Conservation (phyloP, 164 flowering plant species). For the Brasenia schreberi region DNA sequence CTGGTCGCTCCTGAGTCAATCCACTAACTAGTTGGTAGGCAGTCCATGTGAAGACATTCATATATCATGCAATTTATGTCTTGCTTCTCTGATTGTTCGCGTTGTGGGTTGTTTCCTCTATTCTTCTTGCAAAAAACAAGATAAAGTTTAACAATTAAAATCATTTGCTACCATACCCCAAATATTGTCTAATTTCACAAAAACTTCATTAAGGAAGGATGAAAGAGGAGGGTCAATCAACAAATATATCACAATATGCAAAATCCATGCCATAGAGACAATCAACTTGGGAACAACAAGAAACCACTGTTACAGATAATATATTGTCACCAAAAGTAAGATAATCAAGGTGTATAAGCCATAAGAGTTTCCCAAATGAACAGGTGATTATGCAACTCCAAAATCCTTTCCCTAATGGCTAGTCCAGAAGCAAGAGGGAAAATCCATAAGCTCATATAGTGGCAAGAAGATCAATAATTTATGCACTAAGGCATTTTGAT, state of each 20-base stretch:
- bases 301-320: neutral
- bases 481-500: no score
- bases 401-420: neutral
- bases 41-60: no score
- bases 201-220: conserved; percentile 82
- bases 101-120: no score
- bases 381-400: neutral
- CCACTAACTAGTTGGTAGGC: no score
- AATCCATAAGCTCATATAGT: neutral
- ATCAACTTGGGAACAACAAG: conserved; percentile 38
- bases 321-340: neutral
- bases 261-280: conserved; percentile 95
- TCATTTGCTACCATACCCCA: conserved; percentile 55
- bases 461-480: no score
- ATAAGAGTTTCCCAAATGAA: neutral
- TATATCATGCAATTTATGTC: no score
- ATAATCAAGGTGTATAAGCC: neutral
- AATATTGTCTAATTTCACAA: conserved; percentile 79
- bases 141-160: no score
- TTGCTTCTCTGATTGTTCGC: no score
- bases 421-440: neutral
- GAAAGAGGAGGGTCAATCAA: conserved; percentile 85
- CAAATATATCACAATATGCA: conserved; percentile 81
- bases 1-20: no score
- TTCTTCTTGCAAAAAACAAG: no score